Base-by-base conservation (phyloP, 495 filamentous ascomycete species). In the Penicillium antarcticum region DNA sequence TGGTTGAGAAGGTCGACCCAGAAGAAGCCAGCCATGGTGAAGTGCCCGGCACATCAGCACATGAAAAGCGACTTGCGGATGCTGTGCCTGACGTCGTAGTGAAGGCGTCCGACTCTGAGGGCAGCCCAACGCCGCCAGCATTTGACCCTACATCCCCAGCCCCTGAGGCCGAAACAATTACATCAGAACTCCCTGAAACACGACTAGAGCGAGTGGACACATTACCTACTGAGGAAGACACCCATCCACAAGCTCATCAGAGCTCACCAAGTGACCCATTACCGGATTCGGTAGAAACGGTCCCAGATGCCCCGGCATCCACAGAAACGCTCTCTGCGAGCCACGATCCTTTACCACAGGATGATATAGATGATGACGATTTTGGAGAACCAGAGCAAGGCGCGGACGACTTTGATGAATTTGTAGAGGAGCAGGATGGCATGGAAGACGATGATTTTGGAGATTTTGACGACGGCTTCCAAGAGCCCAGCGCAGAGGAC, bases 401-500 rank as follows among this genome's bases (percentile, higher is more conserved):
- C 19, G 74, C 71, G 53, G 92, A 94, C 62, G 92, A 95, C 52
- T 96, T 97, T 80, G 94, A 97, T 69, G 92, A 97, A 60, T 97
- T 97, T 65, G 91, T 92, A 63, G 91, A 90, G 65, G 88, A 86
- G 35, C 80, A 79, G 45, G 83, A 85, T 46, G 80, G 82, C 55
- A 82, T 77, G 53, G 74, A 65, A 32, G 78, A 77, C 36, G 82
- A 83, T 55, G 91, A 94, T 68, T 92, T 92, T 77, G 89, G 84
- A 42, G 91, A 95, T 67, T 97, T 97, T 73, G 89, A 88, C 62
- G 89, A 92, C 61, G 89, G 81, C 40, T 91, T 91, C 72, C 81
- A 90, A 71, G 76, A 87, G 61, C 72, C 80, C 43, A 77, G 76
- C 55, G 67, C 71, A 52, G 75, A 77, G 45, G 60, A 65, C 57